Percentiles rank a stretch among this genome's conserved stretches.
phyloP scores from a whole-genome alignment of 2,329 filamentous ascomycete species.

The Dactylellina cionopaga region DNA sequence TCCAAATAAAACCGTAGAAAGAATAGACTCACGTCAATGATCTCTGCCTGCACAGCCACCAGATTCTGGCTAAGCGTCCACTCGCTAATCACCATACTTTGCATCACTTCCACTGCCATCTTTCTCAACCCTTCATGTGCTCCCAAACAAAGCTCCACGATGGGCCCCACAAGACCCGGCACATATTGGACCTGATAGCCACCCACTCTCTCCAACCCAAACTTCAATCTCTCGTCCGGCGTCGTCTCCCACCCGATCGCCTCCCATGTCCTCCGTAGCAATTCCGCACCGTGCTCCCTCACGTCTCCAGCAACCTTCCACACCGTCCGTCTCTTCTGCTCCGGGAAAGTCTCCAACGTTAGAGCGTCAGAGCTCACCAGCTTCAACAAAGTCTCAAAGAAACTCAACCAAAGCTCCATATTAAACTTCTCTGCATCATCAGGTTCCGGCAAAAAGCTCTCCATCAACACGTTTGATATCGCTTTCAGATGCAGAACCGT shows the following conservation, averaged over 20 bases:
- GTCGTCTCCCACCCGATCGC: constrained; percentile 95
- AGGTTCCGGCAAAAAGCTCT: constrained; percentile 83
- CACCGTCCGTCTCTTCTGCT: constrained; percentile 93
- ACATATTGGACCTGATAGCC: constrained; percentile 99
- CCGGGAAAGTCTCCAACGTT: constrained; percentile 92
- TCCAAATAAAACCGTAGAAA: not conserved
- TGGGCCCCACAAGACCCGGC: constrained; percentile 86
- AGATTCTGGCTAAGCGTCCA: constrained; percentile 96
- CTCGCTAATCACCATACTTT: constrained; percentile 98
- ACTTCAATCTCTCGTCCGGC: constrained; percentile 78
- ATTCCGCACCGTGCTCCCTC: constrained; percentile 85
- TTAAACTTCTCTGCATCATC: constrained; percentile 93
- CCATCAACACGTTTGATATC: constrained; percentile 79
- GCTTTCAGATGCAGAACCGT: constrained; percentile 87
- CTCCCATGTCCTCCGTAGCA: constrained; percentile 88
- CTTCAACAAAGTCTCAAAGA: constrained; percentile 88
- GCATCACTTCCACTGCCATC: constrained; percentile 90
- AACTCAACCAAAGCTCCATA: constrained; percentile 91
- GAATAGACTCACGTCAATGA: constrained; percentile 73
- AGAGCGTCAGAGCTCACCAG: constrained; percentile 88
- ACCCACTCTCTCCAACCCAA: constrained; percentile 83
- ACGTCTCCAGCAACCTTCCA: constrained; percentile 99
- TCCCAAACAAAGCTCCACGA: constrained; percentile 92
- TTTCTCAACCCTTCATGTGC: constrained; percentile 89
- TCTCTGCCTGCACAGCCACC: constrained; percentile 89